These are phyloP conservation scores for Heimioporus sp. DNA, from an alignment of 768 basidiomycete species.

Conservation along the genomic window DNA sequence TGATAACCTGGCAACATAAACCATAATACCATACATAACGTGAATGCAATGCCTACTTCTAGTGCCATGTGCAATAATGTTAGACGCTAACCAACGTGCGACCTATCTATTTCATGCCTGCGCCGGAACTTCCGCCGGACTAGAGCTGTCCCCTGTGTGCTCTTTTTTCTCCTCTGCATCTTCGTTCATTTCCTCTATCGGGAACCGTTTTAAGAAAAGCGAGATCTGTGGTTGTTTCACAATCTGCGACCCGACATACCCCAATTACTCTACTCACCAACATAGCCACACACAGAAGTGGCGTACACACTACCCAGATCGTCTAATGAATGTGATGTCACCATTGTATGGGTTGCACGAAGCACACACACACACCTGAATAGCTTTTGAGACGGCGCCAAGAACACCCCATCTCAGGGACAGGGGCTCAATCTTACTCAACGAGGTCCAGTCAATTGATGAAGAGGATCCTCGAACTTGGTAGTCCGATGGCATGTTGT, in stretches of 20 bases:
- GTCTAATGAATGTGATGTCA: conserved; percentile 40
- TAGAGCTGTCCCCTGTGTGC: conserved; percentile 2
- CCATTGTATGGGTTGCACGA: background rate
- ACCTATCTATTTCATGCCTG: conserved; percentile 15
- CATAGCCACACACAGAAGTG: conserved; percentile 63
- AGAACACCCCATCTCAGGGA: conserved; percentile 47
- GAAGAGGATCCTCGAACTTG: conserved; percentile 39
- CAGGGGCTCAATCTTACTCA: conserved; percentile 46
- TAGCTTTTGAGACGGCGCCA: conserved; percentile 54
- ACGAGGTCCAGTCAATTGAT: conserved; percentile 54
- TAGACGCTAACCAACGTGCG: conserved; percentile 7
- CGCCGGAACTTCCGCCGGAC: conserved; percentile 5
- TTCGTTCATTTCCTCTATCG: conserved; percentile 19
- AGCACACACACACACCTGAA: conserved; percentile 46
- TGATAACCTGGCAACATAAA: background rate
- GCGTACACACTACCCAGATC: conserved; percentile 73
- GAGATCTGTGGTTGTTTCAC: conserved; percentile 23
- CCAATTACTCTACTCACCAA: conserved; percentile 41
- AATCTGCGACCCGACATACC: conserved; percentile 7
- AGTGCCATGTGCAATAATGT: conserved; percentile 16
- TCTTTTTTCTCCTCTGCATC: conserved; percentile 20
- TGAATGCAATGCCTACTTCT: background rate
- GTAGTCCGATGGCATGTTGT: conserved; percentile 48
- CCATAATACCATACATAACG: conserved; percentile 1
- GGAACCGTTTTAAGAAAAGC: conserved; percentile 26